phyloP scores from a whole-genome alignment of 805 yeast species.

The Starmerella powellii region DNA sequence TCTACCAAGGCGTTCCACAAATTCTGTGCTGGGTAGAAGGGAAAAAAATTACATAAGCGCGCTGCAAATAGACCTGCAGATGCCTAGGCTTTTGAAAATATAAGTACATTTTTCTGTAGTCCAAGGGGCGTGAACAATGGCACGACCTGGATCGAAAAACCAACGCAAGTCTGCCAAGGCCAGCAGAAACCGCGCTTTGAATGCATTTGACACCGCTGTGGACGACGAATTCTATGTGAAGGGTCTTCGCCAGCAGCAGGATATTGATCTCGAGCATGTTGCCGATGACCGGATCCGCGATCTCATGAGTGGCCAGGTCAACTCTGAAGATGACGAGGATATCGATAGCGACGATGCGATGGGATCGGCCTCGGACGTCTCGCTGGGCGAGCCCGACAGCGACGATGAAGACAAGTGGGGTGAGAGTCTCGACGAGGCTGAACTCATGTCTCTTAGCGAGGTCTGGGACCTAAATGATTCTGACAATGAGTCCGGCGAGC shows the following conservation, averaged over 20 bases:
- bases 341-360: constrained; percentile 79
- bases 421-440: constrained; percentile 62
- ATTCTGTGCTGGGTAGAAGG: no score
- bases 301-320: constrained; percentile 25
- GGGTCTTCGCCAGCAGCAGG: constrained; percentile 26
- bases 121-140: no score
- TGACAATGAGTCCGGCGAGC: constrained; percentile 5
- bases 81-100: no score
- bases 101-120: no score
- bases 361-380: constrained; percentile 64
- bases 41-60: no score
- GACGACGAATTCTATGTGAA: constrained; percentile 29
- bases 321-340: constrained; percentile 33
- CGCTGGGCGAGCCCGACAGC: constrained; percentile 38
- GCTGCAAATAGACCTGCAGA: no score
- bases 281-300: constrained; percentile 26
- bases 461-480: constrained; percentile 66
- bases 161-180: constrained; percentile 7
- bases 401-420: constrained; percentile 52
- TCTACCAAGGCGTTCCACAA: no score
- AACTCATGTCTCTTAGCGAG: constrained; percentile 66
- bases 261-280: constrained; percentile 28
- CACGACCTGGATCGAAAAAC: background rate
- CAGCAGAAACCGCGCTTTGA: constrained; percentile 32
- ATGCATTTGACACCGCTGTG: constrained; percentile 42